Evolutionary conservation across 75 land plant species (phyloP), one percentile per base, ranked within the genome.

Genomic region (Isoetes taiwanensis): DNA sequence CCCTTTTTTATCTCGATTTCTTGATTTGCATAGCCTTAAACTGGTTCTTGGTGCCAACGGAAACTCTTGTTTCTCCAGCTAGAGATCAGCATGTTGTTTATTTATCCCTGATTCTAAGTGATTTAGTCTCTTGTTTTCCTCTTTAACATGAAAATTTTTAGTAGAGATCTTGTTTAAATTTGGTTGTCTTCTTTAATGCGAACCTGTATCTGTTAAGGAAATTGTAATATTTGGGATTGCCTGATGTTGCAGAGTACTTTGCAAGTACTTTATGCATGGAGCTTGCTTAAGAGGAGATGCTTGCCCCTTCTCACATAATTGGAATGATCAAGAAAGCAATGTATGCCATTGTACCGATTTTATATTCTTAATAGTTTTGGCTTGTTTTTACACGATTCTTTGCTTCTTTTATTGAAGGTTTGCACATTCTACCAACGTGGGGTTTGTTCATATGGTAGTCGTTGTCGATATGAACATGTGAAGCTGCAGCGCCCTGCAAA

Each of bases 391-490:
- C 17, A 32, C 48, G 30, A 29, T 27, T 25, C 32, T 59, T 39
- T 16, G 17, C 39, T 25, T 50, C 35, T 32, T 24, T 32, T 10
- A 8, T 63, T 53, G 38, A 76, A 91, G 97, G 64, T 91, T 12
- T 91, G 97, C 75, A 87, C 83, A 16, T 87, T 73, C 46, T 91
- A 84, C 50, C 97, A 88, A 67, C 83, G 79, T 54, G 97, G 97
- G 24, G 38, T 57, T n/a, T 91, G 97, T 63, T 58, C 83, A 32
- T 91, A 74, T 77, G 97, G 96, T 12, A 81, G 85, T 54, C 78
- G 76, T 0, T 91, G 97, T 61, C 68, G 97, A 61, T 84, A 91
- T 70, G 85, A 91, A 17, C 97, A 91, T 77, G 90, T 91, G 33
- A 84, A 83, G 57, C 46, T 58, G 30, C 70, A 73, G 43, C 76